Evolutionary conservation across 2,329 filamentous ascomycete genomes (phyloP).

Genomic region (Colletotrichum abscissum): DNA sequence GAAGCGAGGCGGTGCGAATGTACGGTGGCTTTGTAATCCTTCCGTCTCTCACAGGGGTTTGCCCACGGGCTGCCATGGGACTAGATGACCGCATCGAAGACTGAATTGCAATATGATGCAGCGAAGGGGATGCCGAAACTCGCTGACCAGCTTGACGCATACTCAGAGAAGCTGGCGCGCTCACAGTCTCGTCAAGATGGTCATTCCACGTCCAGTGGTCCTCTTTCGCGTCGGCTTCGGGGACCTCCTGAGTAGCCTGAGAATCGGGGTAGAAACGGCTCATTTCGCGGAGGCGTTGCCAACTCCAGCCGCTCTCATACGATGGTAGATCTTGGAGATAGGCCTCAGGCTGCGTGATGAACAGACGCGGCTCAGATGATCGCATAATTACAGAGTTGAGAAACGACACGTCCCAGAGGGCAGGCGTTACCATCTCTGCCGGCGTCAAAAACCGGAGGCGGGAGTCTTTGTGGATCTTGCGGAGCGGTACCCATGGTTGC

Average conservation of each 20-base stretch:
- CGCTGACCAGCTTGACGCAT: constrained; percentile 54
- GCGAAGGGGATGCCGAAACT: constrained; percentile 55
- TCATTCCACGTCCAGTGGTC: constrained; percentile 76
- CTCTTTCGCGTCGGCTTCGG: constrained; percentile 72
- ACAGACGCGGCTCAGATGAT: constrained; percentile 74
- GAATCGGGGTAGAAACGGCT: constrained; percentile 64
- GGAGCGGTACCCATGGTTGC: constrained; percentile 78
- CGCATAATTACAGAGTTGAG: constrained; percentile 81
- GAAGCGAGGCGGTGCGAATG: constrained; percentile 65
- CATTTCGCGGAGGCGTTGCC: constrained; percentile 75
- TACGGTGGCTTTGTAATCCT: constrained; percentile 58
- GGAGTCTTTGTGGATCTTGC: constrained; percentile 80
- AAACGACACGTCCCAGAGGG: constrained; percentile 78
- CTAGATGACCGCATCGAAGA: constrained; percentile 50
- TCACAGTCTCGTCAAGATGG: constrained; percentile 68
- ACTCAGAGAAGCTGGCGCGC: constrained; percentile 55
- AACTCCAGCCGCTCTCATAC: constrained; percentile 72
- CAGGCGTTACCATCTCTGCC: constrained; percentile 78
- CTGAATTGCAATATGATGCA: constrained; percentile 50
- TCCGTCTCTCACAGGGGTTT: constrained; percentile 54
- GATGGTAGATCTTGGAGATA: constrained; percentile 74
- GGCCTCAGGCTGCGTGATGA: constrained; percentile 79
- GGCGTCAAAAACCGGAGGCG: constrained; percentile 77
- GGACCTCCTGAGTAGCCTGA: constrained; percentile 53
- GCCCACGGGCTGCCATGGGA: constrained; percentile 49